Evolutionary conservation across 2,329 filamentous ascomycete species (phyloP), one percentile per base, ranked within the genome.

Genomic region (Sporothrix brasiliensis): DNA sequence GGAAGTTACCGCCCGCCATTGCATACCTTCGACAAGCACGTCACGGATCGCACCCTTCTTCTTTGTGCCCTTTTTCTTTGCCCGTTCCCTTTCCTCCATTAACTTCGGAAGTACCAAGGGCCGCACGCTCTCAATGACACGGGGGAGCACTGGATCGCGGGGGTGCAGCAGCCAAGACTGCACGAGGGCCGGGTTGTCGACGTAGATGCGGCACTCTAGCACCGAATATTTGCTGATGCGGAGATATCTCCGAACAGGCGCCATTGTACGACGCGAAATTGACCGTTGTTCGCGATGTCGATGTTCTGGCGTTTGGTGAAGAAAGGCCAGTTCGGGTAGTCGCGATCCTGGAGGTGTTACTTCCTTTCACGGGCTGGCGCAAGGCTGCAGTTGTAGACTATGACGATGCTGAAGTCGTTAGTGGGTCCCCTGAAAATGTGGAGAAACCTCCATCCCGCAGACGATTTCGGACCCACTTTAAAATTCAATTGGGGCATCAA

Each of bases 201-300:
- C 88, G 80, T 98, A 98, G 75, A 99, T 95, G 74, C 94, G 93
- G 74, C 92, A 93, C 85, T 99, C 95, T n/a, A 99, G 86, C 44
- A 97, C 93, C 4, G 94, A 97, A 79, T 93, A 92, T 78, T 94
- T 94, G 69, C 92, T 94, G 75, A 98, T 97, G 68, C 94, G 89
- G 69, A 98, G 85, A 79, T 98, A 97, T 76, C 94, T 88, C 71
- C 94, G 89, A 63, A 97, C 88, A 13, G 94, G 94, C 14, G 93
- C 91, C 94, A 97, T 97, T 56, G 56, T 47, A 1, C 14, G 11
- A 47, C 1, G 21, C 2, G 3, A 21, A 11, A 21, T 19, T 3
- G n/a, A 9, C 19, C 16, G 39, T 34, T 9, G 66, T 39, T 4
- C 10, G 66, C 39, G 66, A 47, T 2, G n/a, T 24, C 9, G n/a